Evolutionary conservation across 1,139 yeast genomes (phyloP).

Genomic region (Pichia sp.): DNA sequence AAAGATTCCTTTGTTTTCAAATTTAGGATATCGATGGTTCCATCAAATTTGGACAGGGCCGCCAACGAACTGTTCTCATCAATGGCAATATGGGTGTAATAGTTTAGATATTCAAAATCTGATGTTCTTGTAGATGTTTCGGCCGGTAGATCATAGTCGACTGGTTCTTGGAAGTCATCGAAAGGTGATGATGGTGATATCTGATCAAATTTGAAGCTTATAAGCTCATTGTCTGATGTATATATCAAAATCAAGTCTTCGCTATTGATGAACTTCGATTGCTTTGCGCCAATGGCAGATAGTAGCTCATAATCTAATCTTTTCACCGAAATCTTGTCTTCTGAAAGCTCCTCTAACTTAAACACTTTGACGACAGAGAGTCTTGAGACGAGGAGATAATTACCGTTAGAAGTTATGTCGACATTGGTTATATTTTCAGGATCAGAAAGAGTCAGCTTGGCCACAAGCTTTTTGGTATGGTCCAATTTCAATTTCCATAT

Average conservation of each 20-base stretch:
- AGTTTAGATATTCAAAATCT: constrained; percentile 29
- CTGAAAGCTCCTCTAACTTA: constrained; percentile 40
- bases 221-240: constrained; percentile 58
- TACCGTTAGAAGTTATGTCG: constrained; percentile 62
- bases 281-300: constrained; percentile 51
- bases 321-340: constrained; percentile 43
- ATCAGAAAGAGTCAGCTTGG: constrained; percentile 63
- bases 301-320: constrained; percentile 53
- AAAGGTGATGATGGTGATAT: constrained; percentile 37
- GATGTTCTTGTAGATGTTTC: constrained; percentile 29
- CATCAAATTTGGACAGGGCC: constrained; percentile 60
- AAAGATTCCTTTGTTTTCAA: constrained; percentile 23
- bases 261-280: constrained; percentile 42
- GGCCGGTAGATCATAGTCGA: constrained; percentile 35
- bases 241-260: constrained; percentile 47
- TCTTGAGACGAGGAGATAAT: constrained; percentile 68
- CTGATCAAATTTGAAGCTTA: constrained; percentile 39
- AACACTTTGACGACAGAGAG: constrained; percentile 67
- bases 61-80: constrained; percentile 42
- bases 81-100: constrained; percentile 49
- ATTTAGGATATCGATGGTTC: constrained; percentile 57
- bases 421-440: constrained; percentile 79
- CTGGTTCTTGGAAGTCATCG: constrained; percentile 27
- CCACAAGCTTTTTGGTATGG: constrained; percentile 44
- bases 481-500: constrained; percentile 58